A percentile compares a stretch with the other conserved stretches of the same genome.
phyloP scores from a whole-genome alignment of 2,329 filamentous ascomycete genomes.

The Gaeumannomyces sp. region DNA sequence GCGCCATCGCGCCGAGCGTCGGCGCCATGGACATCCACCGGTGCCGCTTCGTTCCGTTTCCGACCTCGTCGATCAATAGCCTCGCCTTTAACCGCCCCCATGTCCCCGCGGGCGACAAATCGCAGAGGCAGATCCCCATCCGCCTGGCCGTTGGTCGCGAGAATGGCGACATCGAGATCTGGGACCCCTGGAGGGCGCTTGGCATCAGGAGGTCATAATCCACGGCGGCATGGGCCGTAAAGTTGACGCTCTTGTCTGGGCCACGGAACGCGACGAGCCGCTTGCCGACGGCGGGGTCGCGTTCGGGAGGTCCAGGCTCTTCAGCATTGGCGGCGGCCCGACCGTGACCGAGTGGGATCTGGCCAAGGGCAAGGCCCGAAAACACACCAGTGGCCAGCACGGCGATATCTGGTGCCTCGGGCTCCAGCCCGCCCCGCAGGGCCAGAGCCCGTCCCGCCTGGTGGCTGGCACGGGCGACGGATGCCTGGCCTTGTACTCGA shows the following conservation, averaged over 20 bases:
- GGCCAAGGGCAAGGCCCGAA: conserved; percentile 66
- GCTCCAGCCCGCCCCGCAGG: conserved; percentile 61
- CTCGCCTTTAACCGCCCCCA: conserved; percentile 83
- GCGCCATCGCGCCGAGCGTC: conserved; percentile 3
- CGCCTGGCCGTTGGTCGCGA: conserved; percentile 84
- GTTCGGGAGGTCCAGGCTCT: conserved; percentile 73
- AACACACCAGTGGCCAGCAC: conserved; percentile 84
- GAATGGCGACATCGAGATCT: conserved; percentile 96
- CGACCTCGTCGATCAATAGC: conserved; percentile 86
- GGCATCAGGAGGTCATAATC: conserved; percentile 86
- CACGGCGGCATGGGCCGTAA: conserved; percentile 77
- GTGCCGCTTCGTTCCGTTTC: conserved; percentile 91
- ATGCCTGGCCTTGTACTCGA: conserved; percentile 78
- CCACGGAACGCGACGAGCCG: conserved; percentile 72
- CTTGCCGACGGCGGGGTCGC: conserved; percentile 51
- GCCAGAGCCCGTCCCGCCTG: conserved; percentile 33
- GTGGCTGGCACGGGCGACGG: conserved; percentile 88
- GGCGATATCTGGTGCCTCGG: conserved; percentile 97
- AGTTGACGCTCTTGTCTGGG: conserved; percentile 89
- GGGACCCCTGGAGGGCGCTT: conserved; percentile 77
- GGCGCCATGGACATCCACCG: conserved; percentile 85
- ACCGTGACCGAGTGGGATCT: conserved; percentile 95
- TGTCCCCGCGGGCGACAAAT: conserved; percentile 36
- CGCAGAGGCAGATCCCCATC: conserved; percentile 51
- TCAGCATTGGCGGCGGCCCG: conserved; percentile 92